A percentile compares a stretch with the other conserved stretches of the same genome.
phyloP scores from a whole-genome alignment of 805 yeast species.

The Lipomyces sp. region DNA sequence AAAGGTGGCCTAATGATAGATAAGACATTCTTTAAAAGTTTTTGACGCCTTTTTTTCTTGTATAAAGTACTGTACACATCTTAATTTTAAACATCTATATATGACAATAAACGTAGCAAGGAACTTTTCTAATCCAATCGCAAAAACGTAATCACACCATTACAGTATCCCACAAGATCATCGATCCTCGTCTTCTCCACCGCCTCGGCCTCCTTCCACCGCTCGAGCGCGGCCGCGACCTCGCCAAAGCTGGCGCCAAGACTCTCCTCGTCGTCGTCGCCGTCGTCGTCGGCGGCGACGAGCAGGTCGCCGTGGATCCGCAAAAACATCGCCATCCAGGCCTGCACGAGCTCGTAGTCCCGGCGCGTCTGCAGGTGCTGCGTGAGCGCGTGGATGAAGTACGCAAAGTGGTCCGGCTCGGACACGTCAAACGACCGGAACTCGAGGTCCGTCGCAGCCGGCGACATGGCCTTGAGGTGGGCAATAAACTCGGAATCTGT shows the following conservation, averaged over 20 bases:
- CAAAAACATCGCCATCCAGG: slow-evolving; percentile 70
- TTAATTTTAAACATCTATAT: too few relatives aligned
- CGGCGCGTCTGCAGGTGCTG: slow-evolving; percentile 53
- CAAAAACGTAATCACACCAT: slow-evolving; percentile 62
- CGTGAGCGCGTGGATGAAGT: slow-evolving; percentile 65
- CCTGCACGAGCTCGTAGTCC: slow-evolving; percentile 77
- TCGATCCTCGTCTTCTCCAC: slow-evolving; percentile 51
- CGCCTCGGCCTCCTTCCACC: slow-evolving; percentile 48
- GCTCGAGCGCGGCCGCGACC: slow-evolving; percentile 45
- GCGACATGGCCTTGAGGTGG: slow-evolving; percentile 59
- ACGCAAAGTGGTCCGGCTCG: slow-evolving; percentile 58
- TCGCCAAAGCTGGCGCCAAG: slow-evolving; percentile 33
- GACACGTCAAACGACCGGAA: slow-evolving; percentile 66
- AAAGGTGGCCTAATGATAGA: too few relatives aligned
- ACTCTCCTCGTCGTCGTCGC: neutral
- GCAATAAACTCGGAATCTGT: slow-evolving; percentile 53
- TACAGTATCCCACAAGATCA: slow-evolving; percentile 65
- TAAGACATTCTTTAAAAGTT: too few relatives aligned
- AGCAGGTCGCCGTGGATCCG: slow-evolving; percentile 76
- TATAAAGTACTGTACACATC: too few relatives aligned
- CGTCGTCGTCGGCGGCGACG: slow-evolving; percentile 1
- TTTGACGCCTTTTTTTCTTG: too few relatives aligned
- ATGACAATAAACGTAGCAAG: too few relatives aligned
- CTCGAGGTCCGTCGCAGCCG: slow-evolving; percentile 79
- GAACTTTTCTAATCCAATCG: slow-evolving; percentile 21